phyloP scores from a whole-genome alignment of 2,329 filamentous ascomycete species.

The Zopfia rhizophila region DNA sequence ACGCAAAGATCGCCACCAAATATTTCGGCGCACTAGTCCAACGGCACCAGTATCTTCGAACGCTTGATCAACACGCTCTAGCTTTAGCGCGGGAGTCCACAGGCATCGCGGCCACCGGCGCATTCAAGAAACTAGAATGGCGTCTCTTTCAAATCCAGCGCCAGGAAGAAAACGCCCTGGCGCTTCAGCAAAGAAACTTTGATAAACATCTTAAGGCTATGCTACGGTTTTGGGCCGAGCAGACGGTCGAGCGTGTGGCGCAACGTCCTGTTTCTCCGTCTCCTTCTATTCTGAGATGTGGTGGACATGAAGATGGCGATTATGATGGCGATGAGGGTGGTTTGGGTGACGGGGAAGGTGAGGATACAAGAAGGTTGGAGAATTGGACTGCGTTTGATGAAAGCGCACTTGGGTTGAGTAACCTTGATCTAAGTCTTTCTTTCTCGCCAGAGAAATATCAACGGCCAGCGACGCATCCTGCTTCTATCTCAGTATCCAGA shows the following conservation, averaged over 20 bases:
- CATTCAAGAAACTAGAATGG: constrained; percentile 67
- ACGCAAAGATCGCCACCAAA: constrained; percentile 40
- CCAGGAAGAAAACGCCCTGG: constrained; percentile 62
- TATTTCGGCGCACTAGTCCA: constrained; percentile 42
- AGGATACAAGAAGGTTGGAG: constrained; percentile 47
- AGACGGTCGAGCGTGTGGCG: constrained; percentile 46
- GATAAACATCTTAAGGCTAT: constrained; percentile 66
- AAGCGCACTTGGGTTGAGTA: constrained; percentile 36
- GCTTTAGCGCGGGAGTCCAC: constrained; percentile 59
- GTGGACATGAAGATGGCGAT: constrained; percentile 21
- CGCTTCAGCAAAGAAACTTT: constrained; percentile 63
- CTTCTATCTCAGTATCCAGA: constrained; percentile 3
- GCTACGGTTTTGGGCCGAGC: constrained; percentile 65
- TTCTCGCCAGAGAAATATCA: constrained; percentile 35
- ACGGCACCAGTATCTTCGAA: constrained; percentile 34
- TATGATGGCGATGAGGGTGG: constrained; percentile 6
- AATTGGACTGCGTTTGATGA: constrained; percentile 53
- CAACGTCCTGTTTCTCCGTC: constrained; percentile 36
- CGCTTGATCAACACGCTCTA: constrained; percentile 55
- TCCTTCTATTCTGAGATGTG: constrained; percentile 22
- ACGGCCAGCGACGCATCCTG: constrained; percentile 8
- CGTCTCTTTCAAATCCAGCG: constrained; percentile 65
- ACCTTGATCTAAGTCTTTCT: constrained; percentile 42
- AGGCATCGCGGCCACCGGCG: constrained; percentile 57
- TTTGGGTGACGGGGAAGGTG: constrained; percentile 16